Base-by-base conservation (phyloP, 371 early-diverging fungal genomes). In the Circinella umbellata region DNA sequence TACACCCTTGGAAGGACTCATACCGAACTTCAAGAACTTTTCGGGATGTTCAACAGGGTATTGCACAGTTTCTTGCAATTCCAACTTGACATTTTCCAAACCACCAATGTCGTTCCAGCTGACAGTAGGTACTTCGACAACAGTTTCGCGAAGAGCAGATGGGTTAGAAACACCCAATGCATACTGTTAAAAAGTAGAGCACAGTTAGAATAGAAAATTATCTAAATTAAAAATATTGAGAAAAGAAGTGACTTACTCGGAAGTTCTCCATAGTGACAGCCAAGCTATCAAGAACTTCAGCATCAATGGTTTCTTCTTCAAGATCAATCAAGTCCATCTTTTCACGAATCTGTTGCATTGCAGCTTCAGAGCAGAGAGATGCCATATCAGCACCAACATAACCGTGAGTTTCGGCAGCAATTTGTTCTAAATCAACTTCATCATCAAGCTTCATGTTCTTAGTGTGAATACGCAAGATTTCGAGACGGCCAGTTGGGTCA, bases 1-100 rank as follows among this genome's bases (percentile, higher is more conserved):
- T 36, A 99, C 99, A 84, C 99, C 99, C 86, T 98, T 98, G 63
- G 97, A 96, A 7, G 99, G 99, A 68, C 92, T 91, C 98, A 99
- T 99, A 76, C 99, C 99, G 80, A 99, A 99, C 91, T 99, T 99
- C 80, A 99, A 86, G 93, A 99, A 99, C 88, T 98, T 99, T 67
- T 99, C 99, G 66, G 99, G 99, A 81, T 99, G 99, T 81, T 99
- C 98, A 69, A 99, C 98, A 39, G 99, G 99, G 82, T 99, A 99
- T 88, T 99, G 99, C 11, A 99, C 99, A 66, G 99, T 99, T 88
- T 99, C 99, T 82, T 96, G 98, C 48, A 99, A 90, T 84, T 99
- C 99, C 74, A 89, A 92, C 92, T 99, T 99, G 86, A 99, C 99
- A 73, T 93, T 92, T 76, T 98, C 99, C 70, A 99, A 85, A 76